Base-by-base conservation (phyloP, 176 grass and related monocot species). In the Calamus simplicifolius region DNA sequence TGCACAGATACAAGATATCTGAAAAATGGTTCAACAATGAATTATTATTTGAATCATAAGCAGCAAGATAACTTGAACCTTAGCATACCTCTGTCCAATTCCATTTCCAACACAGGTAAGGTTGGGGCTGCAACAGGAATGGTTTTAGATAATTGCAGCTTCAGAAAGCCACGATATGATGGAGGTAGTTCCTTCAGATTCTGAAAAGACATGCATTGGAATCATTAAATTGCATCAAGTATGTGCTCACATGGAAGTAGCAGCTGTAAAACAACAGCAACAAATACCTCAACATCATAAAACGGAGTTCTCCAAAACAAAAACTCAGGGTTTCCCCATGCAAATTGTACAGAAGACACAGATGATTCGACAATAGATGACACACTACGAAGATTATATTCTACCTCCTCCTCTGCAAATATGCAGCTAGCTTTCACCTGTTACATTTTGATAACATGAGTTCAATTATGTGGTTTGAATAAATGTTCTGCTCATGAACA, bases 361-460 rank as follows among this genome's bases (percentile, higher is more conserved):
- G 78, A 88, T 75, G 83, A 88, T 76, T 88, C 73, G 55, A 97
- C 87, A 85, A 62, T 75, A 25, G 52, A 77, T 56, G 82, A 67
- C 70, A 91, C 83, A 64, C 25, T 69, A 14, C 17, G 14, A n/a
- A 73, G 69, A 71, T 60, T 71, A 57, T 85, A 82, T 54, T 91
- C 92, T 59, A 85, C 66, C 67, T 90, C 87, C 73, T 91, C 87
- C 82, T 97, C 92, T 64, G 84, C 83, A 80, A 80, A 88, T 78
- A 97, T 74, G 27, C 75, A 75, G 56, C 81, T 83, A 16, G 78
- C 78, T 80, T 79, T 83, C 58, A 97, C 69, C 92, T 97, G 78
- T 85, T 68, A 69, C 63, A 72, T 61, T 86, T 81, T 72, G 31
- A 18, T 60, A 74, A 28, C 52, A 69, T 48, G 73, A 77, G 35